Evolutionary conservation across 202 grass and related monocot genomes (phyloP), one percentile per base, ranked within the genome.

Genomic region (Digitaria exilis): DNA sequence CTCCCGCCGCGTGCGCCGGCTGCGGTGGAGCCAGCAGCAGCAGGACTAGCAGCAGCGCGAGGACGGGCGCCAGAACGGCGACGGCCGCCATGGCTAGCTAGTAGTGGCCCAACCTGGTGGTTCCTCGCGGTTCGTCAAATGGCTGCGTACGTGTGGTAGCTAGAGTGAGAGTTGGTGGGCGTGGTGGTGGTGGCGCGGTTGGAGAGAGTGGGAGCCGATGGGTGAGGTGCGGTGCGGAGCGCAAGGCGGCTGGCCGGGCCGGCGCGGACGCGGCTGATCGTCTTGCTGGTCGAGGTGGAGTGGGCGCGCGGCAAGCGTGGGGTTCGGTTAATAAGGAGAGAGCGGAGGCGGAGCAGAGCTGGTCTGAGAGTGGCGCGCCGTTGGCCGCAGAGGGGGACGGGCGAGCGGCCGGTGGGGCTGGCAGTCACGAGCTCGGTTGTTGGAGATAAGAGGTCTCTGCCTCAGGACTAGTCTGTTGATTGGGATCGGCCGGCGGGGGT

Each of bases 341-440:
- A 31, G 15, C n/a, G 70, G 22, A 51, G 63, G 52, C 18, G 62
- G n/a, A n/a, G n/a, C n/a, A n/a, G 62, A 64, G 6, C 9, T 55
- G 21, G 54, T n/a, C n/a, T n/a, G n/a, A n/a, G 8, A 24, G 17
- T 45, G 25, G 76, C 41, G 19, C 43, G 43, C 43, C 21, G 42
- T 65, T 84, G 71, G 81, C 45, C 7, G 57, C 16, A 9, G 83
- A 86, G 8, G 50, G 73, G 14, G 74, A 89, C 21, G 59, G 41
- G 32, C 54, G 9, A 50, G 17, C 61, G 76, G 43, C 31, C 50
- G 30, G 68, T 63, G 82, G 71, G 71, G 54, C 4, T 57, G n/a
- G 54, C 9, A 52, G 1, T 19, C 9, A 0, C 2, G 6, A 9
- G 52, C 19, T 24, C 18, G 21, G 52, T 56, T 22, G 52, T 22